Percentiles rank a stretch among this genome's conserved stretches.
Conservation (phyloP, 306 rosid species). For the Herpetospermum pedunculosum region DNA sequence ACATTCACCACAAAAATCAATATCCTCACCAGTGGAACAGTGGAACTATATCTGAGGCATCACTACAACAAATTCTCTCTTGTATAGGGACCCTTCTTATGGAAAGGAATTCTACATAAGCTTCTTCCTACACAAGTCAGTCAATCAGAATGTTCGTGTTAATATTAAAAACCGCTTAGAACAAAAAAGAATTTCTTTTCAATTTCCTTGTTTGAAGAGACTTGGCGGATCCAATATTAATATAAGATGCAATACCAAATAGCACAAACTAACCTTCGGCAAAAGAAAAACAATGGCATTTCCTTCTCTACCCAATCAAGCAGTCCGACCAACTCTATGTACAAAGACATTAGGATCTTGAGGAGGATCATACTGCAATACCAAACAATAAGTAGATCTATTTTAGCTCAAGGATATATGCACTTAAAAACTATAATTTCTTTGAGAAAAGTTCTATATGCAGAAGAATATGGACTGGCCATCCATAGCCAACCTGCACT, state of each 20-base stretch:
- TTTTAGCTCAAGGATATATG: not conserved
- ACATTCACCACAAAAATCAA: not conserved
- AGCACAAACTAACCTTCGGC: constrained; percentile 57
- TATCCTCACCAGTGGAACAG: constrained; percentile 51
- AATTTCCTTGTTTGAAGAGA: constrained; percentile 3
- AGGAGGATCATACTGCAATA: constrained; percentile 82
- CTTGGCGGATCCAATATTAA: not conserved
- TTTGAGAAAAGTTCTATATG: not conserved
- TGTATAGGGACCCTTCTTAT: constrained; percentile 67
- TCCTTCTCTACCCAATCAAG: constrained; percentile 90
- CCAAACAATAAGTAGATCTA: constrained; percentile 7
- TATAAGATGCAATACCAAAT: not conserved
- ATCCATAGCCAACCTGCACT: constrained; percentile 57
- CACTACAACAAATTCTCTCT: constrained; percentile 45
- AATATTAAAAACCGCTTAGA: not conserved
- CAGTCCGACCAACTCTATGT: constrained; percentile 97
- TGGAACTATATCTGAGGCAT: constrained; percentile 57
- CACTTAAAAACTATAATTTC: not conserved
- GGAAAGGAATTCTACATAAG: constrained; percentile 67
- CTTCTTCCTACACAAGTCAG: constrained; percentile 47
- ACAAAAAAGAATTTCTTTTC: not conserved
- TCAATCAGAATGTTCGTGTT: not conserved
- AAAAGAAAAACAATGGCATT: constrained; percentile 68
- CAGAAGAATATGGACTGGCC: constrained; percentile 3
- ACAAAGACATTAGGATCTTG: constrained; percentile 88